phyloP scores from a whole-genome alignment of 75 land plant species.

The Azolla pinnata region DNA sequence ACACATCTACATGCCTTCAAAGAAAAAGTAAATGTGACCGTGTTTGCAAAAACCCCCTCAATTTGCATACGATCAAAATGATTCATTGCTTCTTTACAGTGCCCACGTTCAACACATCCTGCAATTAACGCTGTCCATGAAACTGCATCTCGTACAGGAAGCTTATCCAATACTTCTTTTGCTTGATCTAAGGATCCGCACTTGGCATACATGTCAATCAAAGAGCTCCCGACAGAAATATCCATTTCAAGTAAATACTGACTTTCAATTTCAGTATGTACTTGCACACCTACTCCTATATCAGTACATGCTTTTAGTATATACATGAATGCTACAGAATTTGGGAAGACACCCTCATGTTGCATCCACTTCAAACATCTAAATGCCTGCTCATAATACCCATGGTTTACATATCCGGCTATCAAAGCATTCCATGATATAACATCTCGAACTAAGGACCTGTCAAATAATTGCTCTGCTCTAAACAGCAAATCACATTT shows the following conservation, averaged over 20 bases:
- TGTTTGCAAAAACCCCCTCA: neutral
- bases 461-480: constrained; percentile 26
- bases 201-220: constrained; percentile 6
- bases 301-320: constrained; percentile 17
- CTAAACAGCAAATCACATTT: constrained; percentile 33
- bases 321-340: constrained; percentile 16
- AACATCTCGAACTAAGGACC: constrained; percentile 32
- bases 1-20: constrained; percentile 6
- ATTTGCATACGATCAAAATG: constrained; percentile 12
- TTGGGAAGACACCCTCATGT: constrained; percentile 9
- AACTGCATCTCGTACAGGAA: constrained; percentile 13
- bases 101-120: constrained; percentile 18
- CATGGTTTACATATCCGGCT: constrained; percentile 15
- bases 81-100: constrained; percentile 13
- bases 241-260: constrained; percentile 10
- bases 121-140: constrained; percentile 44
- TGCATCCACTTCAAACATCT: constrained; percentile 9
- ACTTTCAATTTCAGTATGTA: constrained; percentile 12
- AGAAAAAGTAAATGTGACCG: neutral
- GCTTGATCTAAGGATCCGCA: constrained; percentile 18
- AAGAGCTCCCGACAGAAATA: constrained; percentile 11
- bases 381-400: constrained; percentile 7
- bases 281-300: constrained; percentile 18
- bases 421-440: constrained; percentile 8
- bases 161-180: constrained; percentile 17